These are phyloP conservation scores for Phyllachora maydis DNA, from an alignment of 2,329 filamentous ascomycete genomes.

Conservation along the genomic window DNA sequence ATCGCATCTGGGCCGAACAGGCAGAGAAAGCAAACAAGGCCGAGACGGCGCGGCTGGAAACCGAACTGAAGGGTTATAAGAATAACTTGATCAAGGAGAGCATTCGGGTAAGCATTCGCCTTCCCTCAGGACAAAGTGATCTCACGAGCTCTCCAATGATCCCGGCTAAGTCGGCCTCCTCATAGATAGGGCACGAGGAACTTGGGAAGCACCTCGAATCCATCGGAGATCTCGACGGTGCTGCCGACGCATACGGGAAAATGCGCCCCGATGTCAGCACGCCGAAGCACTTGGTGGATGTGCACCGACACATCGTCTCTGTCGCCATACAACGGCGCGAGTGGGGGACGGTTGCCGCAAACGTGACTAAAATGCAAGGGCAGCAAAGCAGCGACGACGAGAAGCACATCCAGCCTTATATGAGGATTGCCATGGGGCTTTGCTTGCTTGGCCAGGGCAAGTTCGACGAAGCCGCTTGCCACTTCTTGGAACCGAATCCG, in stretches of 20 bases:
- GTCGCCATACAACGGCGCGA: slow-evolving; percentile 58
- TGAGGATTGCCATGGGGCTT: slow-evolving; percentile 29
- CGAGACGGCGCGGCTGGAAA: slow-evolving; percentile 59
- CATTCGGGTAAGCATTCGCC: slow-evolving; percentile 44
- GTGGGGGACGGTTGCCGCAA: slow-evolving; percentile 46
- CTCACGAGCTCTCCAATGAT: too few species aligned
- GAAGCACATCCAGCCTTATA: slow-evolving; percentile 23
- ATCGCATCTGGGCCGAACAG: slow-evolving; percentile 55
- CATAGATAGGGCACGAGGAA: slow-evolving; percentile 96
- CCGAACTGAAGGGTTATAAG: slow-evolving; percentile 78
- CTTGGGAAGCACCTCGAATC: slow-evolving; percentile 66
- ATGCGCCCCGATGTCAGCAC: slow-evolving; percentile 87
- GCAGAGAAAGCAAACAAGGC: slow-evolving; percentile 44
- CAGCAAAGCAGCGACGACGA: slow-evolving; percentile 25
- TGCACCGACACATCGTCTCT: slow-evolving; percentile 58
- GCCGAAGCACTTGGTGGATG: slow-evolving; percentile 63
- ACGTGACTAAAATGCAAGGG: slow-evolving; percentile 40
- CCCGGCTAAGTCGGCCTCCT: too few species aligned
- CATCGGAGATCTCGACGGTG: slow-evolving; percentile 51
- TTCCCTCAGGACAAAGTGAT: too few species aligned
- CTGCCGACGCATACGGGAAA: slow-evolving; percentile 58
- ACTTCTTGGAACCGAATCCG: slow-evolving; percentile 46
- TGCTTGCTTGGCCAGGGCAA: slow-evolving; percentile 23
- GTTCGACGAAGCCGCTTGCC: slow-evolving; percentile 42
- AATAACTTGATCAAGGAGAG: slow-evolving; percentile 97